Percentiles rank a stretch among this genome's conserved stretches.
Conservation (phyloP, 192 early-diverging fungal species). For the Allomyces arbusculus region DNA sequence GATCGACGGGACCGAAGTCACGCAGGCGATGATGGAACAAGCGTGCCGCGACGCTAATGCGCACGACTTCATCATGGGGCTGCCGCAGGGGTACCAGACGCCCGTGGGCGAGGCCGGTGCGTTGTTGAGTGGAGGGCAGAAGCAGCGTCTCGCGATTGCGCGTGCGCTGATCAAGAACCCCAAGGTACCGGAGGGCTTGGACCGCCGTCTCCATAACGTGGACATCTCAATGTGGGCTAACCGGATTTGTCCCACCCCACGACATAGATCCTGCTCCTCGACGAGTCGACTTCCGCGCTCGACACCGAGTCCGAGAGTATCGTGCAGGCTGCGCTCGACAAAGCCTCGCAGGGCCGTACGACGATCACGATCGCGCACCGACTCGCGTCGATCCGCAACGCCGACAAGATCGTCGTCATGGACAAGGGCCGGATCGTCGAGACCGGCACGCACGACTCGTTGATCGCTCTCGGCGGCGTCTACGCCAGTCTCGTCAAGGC, state of each 20-base stretch:
- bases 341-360: constrained; percentile 24
- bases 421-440: constrained; percentile 16
- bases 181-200: constrained; percentile 21
- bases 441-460: constrained; percentile 13
- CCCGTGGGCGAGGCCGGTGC: constrained; percentile 67
- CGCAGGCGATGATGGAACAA: constrained; percentile 24
- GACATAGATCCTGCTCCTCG: constrained; percentile 37
- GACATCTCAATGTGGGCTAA: not conserved
- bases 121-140: constrained; percentile 77
- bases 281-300: constrained; percentile 59
- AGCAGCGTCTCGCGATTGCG: constrained; percentile 50
- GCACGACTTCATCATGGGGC: constrained; percentile 48
- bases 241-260: not conserved
- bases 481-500: constrained; percentile 15
- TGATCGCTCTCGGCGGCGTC: constrained; percentile 7
- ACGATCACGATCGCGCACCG: constrained; percentile 34
- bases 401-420: constrained; percentile 20
- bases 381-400: constrained; percentile 13
- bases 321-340: constrained; percentile 34
- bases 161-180: constrained; percentile 34
- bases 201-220: too few species aligned
- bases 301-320: constrained; percentile 44
- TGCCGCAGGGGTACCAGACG: constrained; percentile 68
- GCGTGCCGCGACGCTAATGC: constrained; percentile 49
- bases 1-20: constrained; percentile 14